Conservation (phyloP, 768 basidiomycete genomes). For the Termitomyces heimii region DNA sequence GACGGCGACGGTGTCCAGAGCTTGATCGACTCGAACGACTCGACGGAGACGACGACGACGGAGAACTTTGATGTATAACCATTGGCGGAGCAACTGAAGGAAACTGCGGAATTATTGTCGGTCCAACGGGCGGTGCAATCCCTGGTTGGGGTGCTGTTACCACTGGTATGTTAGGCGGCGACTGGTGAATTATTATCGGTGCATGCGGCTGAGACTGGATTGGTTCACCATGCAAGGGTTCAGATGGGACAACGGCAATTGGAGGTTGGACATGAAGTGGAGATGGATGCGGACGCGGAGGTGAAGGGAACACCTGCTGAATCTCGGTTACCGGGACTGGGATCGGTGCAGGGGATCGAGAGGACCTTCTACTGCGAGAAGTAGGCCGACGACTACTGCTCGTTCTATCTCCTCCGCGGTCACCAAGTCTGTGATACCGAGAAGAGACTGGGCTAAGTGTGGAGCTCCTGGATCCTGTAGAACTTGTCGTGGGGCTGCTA, state of each 20-base stretch:
- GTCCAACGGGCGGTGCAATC: neutral
- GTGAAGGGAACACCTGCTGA: constrained; percentile 11
- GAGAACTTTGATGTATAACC: neutral
- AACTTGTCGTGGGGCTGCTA: neutral
- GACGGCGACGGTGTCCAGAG: neutral
- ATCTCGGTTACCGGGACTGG: neutral
- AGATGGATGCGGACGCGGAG: neutral
- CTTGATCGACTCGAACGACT: neutral
- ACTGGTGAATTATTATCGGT: constrained; percentile 7
- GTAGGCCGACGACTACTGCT: neutral
- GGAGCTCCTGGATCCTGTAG: neutral
- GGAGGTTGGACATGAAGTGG: constrained; percentile 3
- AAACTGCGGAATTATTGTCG: neutral
- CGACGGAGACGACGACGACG: neutral
- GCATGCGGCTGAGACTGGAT: neutral
- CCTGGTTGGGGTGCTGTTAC: neutral
- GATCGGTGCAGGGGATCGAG: neutral
- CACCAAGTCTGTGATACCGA: neutral
- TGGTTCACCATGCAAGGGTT: neutral
- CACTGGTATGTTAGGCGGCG: neutral
- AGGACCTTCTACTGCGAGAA: neutral
- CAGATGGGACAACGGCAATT: constrained; percentile 2
- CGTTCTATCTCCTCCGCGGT: neutral
- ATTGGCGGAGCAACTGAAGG: neutral
- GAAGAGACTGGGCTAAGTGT: neutral